Evolutionary conservation across 169 alveolate genomes (phyloP).

Genomic region (Eimeria necatrix): DNA sequence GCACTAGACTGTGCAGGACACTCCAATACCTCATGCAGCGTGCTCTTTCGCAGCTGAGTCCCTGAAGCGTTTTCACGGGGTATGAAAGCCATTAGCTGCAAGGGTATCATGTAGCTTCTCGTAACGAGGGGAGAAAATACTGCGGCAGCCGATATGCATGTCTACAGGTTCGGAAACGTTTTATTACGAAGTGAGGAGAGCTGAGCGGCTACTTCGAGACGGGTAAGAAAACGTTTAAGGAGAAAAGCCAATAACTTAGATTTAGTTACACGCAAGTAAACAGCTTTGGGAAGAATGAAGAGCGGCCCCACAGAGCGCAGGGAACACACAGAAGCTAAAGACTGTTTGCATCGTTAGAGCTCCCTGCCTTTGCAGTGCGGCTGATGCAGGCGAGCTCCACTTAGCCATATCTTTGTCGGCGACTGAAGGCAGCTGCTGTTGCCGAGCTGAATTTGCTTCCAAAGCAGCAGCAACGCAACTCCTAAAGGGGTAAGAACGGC

Average conservation of each 20-base stretch:
- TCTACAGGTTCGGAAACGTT: neutral
- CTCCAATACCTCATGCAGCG: no score
- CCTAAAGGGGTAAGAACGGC: no score
- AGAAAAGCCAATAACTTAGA: no score
- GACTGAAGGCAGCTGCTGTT: neutral
- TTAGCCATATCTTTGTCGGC: neutral
- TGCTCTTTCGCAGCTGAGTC: no score
- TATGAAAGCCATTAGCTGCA: no score
- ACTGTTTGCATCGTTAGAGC: no score
- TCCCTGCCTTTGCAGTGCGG: neutral
- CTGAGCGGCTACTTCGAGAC: slow-evolving; percentile 43
- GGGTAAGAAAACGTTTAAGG: neutral
- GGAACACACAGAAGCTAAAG: no score
- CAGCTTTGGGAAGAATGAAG: no score
- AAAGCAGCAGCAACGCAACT: slow-evolving; percentile 3
- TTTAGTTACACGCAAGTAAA: neutral
- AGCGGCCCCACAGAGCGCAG: no score
- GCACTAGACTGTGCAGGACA: no score
- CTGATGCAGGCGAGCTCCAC: slow-evolving; percentile 9
- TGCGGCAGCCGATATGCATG: slow-evolving; percentile 19
- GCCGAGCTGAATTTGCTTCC: neutral
- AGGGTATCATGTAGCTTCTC: no score
- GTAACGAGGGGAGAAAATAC: neutral
- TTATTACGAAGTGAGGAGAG: slow-evolving; percentile 31
- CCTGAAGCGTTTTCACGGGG: no score